phyloP scores from a whole-genome alignment of 208 protist genomes.

The Angomonas deanei region DNA sequence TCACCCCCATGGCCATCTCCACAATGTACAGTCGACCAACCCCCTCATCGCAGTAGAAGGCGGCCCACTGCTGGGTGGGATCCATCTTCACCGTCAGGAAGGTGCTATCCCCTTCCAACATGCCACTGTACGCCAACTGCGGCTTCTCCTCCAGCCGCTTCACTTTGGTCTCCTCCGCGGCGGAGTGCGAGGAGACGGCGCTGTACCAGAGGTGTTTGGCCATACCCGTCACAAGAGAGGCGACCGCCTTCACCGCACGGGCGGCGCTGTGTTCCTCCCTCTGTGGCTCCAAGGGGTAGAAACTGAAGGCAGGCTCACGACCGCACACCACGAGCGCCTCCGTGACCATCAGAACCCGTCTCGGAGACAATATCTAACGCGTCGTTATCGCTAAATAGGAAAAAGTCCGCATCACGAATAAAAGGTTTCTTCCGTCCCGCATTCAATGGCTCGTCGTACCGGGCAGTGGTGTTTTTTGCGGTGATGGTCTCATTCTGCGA shows the following conservation, averaged over 20 bases:
- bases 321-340: constrained; percentile 51
- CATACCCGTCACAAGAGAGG: constrained; percentile 37
- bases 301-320: constrained; percentile 36
- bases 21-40: constrained; percentile 66
- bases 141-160: constrained; percentile 21
- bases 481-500: constrained; percentile 35
- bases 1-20: constrained; percentile 35
- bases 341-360: constrained; percentile 4
- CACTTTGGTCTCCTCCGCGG: background rate
- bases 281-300: constrained; percentile 42
- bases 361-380: background rate
- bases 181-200: constrained; percentile 7
- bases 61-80: constrained; percentile 60
- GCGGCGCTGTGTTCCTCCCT: constrained; percentile 28
- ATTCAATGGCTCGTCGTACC: background rate
- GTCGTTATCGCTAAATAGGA: constrained; percentile 10
- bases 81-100: constrained; percentile 54
- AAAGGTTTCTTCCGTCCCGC: background rate
- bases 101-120: constrained; percentile 54
- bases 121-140: constrained; percentile 13
- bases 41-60: constrained; percentile 34
- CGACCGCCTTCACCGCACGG: constrained; percentile 43
- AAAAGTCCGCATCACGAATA: constrained; percentile 25
- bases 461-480: constrained; percentile 2
- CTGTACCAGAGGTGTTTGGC: constrained; percentile 32